Percentiles rank a stretch among this genome's conserved stretches.
Conservation (phyloP, 495 filamentous ascomycete species). For the Neurospora intermedia region DNA sequence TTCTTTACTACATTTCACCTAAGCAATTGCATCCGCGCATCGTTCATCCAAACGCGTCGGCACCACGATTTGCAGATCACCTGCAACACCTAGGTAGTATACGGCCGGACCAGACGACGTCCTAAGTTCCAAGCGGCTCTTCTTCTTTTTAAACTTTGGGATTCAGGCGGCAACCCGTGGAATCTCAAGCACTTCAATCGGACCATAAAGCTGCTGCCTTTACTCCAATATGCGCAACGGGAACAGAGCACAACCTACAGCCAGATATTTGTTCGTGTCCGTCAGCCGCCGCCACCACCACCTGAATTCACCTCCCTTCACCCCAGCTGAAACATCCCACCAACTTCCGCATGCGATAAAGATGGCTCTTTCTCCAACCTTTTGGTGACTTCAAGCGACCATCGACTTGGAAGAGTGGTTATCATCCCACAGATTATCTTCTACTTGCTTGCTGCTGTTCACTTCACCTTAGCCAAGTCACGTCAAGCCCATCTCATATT, state of each 20-base stretch:
- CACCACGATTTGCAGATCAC: background rate
- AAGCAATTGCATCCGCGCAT: background rate
- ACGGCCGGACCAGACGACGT: background rate
- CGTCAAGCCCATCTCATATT: background rate
- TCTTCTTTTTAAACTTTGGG: background rate
- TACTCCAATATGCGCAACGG: background rate
- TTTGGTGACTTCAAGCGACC: background rate
- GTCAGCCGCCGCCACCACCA: background rate
- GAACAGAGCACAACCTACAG: background rate
- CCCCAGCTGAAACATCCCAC: background rate
- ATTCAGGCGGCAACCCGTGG: background rate
- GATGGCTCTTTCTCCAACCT: background rate
- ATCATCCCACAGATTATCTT: background rate
- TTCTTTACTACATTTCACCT: too few relatives aligned
- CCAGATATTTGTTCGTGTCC: background rate
- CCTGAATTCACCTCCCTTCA: background rate
- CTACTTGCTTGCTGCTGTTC: background rate
- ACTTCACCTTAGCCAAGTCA: background rate
- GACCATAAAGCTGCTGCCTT: background rate
- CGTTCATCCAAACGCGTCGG: background rate
- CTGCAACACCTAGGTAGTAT: background rate
- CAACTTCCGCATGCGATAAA: background rate
- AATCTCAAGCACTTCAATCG: background rate
- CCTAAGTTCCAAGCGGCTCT: background rate
- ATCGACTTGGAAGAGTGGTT: background rate